Evolutionary conservation across 1,284 basidiomycete genomes (phyloP).

Genomic region (Golubevia sp.): DNA sequence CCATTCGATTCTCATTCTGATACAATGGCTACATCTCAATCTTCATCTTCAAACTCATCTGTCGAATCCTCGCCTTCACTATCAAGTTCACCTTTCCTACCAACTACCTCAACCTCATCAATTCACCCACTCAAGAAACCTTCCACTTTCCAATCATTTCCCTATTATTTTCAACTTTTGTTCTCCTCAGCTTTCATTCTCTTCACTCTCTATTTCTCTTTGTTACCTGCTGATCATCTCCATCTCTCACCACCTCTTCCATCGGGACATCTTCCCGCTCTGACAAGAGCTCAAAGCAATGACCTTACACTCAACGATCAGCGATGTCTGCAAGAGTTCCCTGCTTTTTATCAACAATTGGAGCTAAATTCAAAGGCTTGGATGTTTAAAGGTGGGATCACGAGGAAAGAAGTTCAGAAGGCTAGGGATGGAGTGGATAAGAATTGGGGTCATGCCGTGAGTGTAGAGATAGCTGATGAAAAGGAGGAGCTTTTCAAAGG

Average conservation of each 20-base stretch:
- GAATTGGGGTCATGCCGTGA: constrained; percentile 23
- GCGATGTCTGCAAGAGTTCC: constrained; percentile 28
- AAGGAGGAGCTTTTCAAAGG: too few relatives aligned
- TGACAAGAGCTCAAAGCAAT: constrained; percentile 7
- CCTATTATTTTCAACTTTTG: too few relatives aligned
- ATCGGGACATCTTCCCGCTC: not conserved
- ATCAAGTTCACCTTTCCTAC: too few relatives aligned
- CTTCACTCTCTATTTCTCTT: constrained; percentile 6
- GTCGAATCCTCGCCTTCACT: too few relatives aligned
- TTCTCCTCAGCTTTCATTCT: not conserved
- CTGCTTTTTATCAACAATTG: constrained; percentile 33
- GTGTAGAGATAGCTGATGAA: not conserved
- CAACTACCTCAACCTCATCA: too few relatives aligned
- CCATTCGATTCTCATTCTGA: too few relatives aligned
- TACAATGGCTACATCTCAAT: too few relatives aligned
- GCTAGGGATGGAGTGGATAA: constrained; percentile 7
- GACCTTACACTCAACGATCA: constrained; percentile 22
- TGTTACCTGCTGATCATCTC: constrained; percentile 13
- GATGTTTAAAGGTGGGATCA: constrained; percentile 26
- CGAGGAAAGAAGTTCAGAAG: constrained; percentile 16
- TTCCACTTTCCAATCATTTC: too few relatives aligned
- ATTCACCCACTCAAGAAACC: too few relatives aligned
- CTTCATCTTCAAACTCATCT: too few relatives aligned
- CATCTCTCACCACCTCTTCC: constrained; percentile 12
- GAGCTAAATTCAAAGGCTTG: constrained; percentile 20